phyloP scores from a whole-genome alignment of 2,329 filamentous ascomycete genomes.

The Thermochaetoides dissita region DNA sequence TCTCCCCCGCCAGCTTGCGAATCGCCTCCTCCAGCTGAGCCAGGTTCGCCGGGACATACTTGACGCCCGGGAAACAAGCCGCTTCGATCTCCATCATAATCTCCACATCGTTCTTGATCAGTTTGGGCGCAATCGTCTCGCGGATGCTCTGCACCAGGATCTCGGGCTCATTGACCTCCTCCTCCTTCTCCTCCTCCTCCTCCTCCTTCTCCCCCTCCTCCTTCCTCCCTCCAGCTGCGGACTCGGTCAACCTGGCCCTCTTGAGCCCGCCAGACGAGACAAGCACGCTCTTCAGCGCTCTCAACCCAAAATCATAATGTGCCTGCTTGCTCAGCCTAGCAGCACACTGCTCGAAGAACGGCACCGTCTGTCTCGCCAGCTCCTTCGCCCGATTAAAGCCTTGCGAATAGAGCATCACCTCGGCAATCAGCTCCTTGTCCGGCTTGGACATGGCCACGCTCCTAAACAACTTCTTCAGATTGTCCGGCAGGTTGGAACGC shows the following conservation, averaged over 20 bases:
- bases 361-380: constrained; percentile 88
- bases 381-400: constrained; percentile 94
- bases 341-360: constrained; percentile 91
- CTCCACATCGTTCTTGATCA: constrained; percentile 84
- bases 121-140: constrained; percentile 94
- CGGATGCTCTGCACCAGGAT: constrained; percentile 98
- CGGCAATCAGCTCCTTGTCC: constrained; percentile 97
- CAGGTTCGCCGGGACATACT: constrained; percentile 83
- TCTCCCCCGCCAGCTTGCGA: constrained; percentile 65
- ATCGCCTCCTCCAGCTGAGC: constrained; percentile 69
- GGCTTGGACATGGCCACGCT: constrained; percentile 99
- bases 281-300: constrained; percentile 94
- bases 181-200: too few relatives aligned
- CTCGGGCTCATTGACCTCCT: constrained; percentile 76
- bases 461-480: constrained; percentile 98
- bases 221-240: constrained; percentile 26
- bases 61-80: constrained; percentile 78
- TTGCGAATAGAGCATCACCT: constrained; percentile 99
- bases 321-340: constrained; percentile 80
- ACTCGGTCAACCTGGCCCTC: constrained; percentile 56
- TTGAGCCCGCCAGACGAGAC: constrained; percentile 96
- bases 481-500: constrained; percentile 94
- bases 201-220: too few relatives aligned
- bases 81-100: constrained; percentile 74
- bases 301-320: constrained; percentile 96